A percentile compares a stretch with the other conserved stretches of the same genome.
Evolutionary conservation across 306 rosid genomes (phyloP).

Genomic region (Abrus pulchellus): DNA sequence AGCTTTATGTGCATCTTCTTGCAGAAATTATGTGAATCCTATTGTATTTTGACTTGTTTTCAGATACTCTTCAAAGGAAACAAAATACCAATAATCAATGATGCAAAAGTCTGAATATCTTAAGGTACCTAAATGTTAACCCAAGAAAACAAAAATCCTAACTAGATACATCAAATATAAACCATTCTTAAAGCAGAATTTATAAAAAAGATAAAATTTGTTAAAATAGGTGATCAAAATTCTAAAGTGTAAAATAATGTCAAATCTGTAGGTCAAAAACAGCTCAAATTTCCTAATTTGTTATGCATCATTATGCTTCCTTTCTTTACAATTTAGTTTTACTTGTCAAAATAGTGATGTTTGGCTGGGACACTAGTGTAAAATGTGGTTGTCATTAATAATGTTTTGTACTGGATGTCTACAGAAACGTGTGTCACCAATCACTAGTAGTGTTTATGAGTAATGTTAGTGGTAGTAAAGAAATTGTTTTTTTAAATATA

Average conservation of each 20-base stretch:
- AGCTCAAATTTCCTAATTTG: not conserved
- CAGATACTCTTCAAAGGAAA: conserved; percentile 7
- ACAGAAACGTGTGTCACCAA: conserved; percentile 11
- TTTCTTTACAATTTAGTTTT: not conserved
- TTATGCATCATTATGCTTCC: not conserved
- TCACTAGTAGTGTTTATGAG: not conserved
- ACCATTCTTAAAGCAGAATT: not conserved
- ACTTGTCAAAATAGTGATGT: not conserved
- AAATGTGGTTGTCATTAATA: conserved; percentile 1
- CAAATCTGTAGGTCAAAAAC: not conserved
- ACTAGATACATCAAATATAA: not conserved
- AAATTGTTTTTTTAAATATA: too few species aligned
- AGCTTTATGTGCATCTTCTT: not conserved
- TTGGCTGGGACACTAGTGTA: conserved; percentile 6
- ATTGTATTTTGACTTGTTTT: not conserved
- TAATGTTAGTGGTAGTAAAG: too few species aligned
- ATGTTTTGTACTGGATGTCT: conserved; percentile 11
- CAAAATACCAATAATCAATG: not conserved
- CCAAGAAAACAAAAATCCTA: conserved; percentile 3
- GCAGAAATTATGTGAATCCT: not conserved
- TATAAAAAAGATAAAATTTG: not conserved
- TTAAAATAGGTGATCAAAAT: not conserved
- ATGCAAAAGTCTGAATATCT: not conserved
- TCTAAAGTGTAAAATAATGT: not conserved
- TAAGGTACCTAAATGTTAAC: not conserved